Evolutionary conservation across 129 eudicot genomes (phyloP).

Genomic region (Tanacetum coccineum): DNA sequence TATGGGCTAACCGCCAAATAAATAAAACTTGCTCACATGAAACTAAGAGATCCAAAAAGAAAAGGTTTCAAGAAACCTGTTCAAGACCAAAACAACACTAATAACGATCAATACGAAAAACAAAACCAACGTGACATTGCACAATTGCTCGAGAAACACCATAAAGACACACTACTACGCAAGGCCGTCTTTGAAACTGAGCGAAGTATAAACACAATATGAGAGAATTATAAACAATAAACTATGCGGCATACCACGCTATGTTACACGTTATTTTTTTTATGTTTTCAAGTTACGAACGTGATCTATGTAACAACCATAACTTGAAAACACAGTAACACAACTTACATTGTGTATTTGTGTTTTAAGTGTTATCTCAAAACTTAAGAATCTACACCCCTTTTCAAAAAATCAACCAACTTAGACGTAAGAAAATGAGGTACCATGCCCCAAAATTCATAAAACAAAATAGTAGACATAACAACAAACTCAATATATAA

Average conservation of each 20-base stretch:
- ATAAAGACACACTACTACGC: background rate
- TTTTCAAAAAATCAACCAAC: background rate
- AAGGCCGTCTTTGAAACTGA: no score
- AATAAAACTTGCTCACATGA: conserved; percentile 10
- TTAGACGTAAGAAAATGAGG: background rate
- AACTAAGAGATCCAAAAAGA: conserved; percentile 5
- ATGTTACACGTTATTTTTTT: no score
- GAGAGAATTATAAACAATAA: no score
- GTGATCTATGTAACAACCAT: no score
- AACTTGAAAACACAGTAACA: background rate
- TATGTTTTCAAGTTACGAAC: no score
- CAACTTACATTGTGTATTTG: no score
- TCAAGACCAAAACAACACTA: background rate
- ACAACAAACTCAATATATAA: conserved; percentile 10
- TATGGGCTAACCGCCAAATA: background rate
- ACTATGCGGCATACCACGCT: no score
- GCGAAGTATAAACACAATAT: no score
- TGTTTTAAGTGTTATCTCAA: background rate
- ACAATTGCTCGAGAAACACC: conserved; percentile 5
- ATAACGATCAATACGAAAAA: background rate
- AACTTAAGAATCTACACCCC: background rate
- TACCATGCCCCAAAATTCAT: background rate
- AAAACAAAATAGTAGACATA: conserved; percentile 5
- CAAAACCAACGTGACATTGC: conserved; percentile 4
- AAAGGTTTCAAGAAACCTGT: background rate